Evolutionary conservation across 805 yeast genomes (phyloP), one percentile per base, ranked within the genome.

Genomic region (Vanderwaltozyma polyspora): DNA sequence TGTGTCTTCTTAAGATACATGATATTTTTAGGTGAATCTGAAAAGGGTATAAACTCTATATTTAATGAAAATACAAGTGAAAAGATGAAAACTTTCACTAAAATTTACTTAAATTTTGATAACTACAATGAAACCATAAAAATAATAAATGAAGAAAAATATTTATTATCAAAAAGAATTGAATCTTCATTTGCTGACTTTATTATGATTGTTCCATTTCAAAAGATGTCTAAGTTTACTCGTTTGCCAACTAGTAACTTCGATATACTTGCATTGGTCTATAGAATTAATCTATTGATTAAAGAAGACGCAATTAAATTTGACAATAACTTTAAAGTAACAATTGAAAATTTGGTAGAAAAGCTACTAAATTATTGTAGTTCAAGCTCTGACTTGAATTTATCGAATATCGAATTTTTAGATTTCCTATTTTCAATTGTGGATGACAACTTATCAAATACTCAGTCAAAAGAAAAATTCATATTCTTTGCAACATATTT

Each of bases 1-100:
- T 48, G 62, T 8, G 44, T 67, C 2, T 67, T 73, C 28, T 43
- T 70, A 24, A 63, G 70, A 43, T 68, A 67, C 32, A 51, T 74
- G 42, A 51, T 61, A 3, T 53, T 76, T 5, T 49, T 70, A 15
- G 93, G 93, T 8, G 94, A 83, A 50, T 67, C 77, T 4, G 15
- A 28, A n/a, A 18, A 13, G 3, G 52, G 57, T 7, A 35, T 52
- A 8, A 22, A 17, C 14, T 31, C 25, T 2, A 33, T 46, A 1
- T 36, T 38, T 2, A 27, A 39, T 5, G 31, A 35, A 3, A 18
- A 12, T 13, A 26, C 49, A 3, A 29, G 36, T 3, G 41, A 40
- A 2, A 29, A 43, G 1, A 9, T 16, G 10, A 16, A 26, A 10
- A 25, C 19, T 5, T 31, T 38, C 8, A 15, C 29, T 6, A 32